Base-by-base conservation (phyloP, 2,329 filamentous ascomycete genomes). In the Penicillium sp. region DNA sequence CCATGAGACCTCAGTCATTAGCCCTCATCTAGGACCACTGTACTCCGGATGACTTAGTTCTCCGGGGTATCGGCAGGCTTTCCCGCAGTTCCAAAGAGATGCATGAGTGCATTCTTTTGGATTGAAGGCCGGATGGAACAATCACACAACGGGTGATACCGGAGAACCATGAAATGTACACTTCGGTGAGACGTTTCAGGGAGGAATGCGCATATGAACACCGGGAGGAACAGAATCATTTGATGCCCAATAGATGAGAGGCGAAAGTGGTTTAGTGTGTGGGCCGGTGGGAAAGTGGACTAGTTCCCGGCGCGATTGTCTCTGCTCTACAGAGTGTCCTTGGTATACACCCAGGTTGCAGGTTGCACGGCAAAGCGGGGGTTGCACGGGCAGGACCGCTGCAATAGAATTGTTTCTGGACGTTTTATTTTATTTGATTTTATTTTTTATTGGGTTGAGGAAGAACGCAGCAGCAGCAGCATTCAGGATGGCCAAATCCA, bases 401-500 rank as follows among this genome's bases (percentile, higher is more conserved):
- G 23, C n/a, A 32, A 32, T 30, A 5, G 27, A 23, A 43, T 30
- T 27, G 26, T 6, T 27, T 27, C 26, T 27, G 26, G 26, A 6
- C 10, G 26, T 6, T 27, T 27, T 10, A n/a, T n/a, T 27, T 7
- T 6, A 10, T 7, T 6, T 10, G 26, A 10, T 27, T 6, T 27
- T 27, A 27, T 17, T 3, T 10, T 27, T 10, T 13, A 4, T 17
- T 18, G 3, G 3, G 13, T n/a, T 15, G 7, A 26, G 7, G 24
- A 15, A 39, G 10, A 17, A 39, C 8, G 4, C 3, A 21, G 33
- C 12, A 21, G 13, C 26, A 27, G 27, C 12, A 40, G 12, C 15
- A 18, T 17, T 49, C 45, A 53, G 46, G 36, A 55, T 58, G 53
- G 24, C 42, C 48, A n/a, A n/a, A n/a, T n/a, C 53, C 47, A 54